Evolutionary conservation across 1,139 yeast genomes (phyloP).

Genomic region (Yarrowia galli): DNA sequence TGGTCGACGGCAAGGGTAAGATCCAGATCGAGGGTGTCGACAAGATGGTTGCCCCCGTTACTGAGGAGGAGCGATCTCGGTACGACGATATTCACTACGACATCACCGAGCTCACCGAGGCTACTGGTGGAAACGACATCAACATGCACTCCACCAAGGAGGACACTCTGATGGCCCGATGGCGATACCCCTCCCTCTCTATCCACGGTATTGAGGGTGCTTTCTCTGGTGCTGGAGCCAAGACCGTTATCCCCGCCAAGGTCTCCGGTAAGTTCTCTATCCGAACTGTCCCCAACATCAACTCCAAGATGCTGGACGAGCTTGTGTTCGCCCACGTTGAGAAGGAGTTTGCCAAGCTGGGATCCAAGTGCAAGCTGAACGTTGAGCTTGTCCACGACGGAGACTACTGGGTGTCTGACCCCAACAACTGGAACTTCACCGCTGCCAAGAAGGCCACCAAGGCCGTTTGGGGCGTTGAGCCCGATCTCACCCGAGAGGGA

Average conservation of each 20-base stretch:
- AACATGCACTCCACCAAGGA: constrained; percentile 79
- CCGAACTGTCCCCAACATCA: constrained; percentile 95
- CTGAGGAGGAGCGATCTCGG: constrained; percentile 73
- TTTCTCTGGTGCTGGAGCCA: constrained; percentile 92
- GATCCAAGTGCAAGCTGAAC: constrained; percentile 75
- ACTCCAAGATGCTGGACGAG: constrained; percentile 77
- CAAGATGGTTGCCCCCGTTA: constrained; percentile 95
- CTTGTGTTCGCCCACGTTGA: constrained; percentile 76
- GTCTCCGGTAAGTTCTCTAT: constrained; percentile 94
- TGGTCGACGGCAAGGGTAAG: constrained; percentile 77
- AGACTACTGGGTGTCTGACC: constrained; percentile 94
- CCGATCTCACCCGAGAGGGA: constrained; percentile 98
- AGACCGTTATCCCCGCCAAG: constrained; percentile 96
- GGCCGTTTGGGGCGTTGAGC: constrained; percentile 92
- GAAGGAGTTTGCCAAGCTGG: constrained; percentile 66
- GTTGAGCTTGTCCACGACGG: constrained; percentile 92
- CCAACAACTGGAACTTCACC: constrained; percentile 87
- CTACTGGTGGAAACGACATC: constrained; percentile 86
- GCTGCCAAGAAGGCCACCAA: constrained; percentile 96
- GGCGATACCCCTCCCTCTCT: constrained; percentile 97
- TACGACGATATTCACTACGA: constrained; percentile 89
- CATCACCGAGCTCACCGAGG: constrained; percentile 82
- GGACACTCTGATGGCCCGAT: constrained; percentile 88
- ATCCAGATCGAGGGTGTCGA: constrained; percentile 85
- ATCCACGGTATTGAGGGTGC: constrained; percentile 99